Conservation (phyloP, 768 basidiomycete species). For the Pluteus cervinus region DNA sequence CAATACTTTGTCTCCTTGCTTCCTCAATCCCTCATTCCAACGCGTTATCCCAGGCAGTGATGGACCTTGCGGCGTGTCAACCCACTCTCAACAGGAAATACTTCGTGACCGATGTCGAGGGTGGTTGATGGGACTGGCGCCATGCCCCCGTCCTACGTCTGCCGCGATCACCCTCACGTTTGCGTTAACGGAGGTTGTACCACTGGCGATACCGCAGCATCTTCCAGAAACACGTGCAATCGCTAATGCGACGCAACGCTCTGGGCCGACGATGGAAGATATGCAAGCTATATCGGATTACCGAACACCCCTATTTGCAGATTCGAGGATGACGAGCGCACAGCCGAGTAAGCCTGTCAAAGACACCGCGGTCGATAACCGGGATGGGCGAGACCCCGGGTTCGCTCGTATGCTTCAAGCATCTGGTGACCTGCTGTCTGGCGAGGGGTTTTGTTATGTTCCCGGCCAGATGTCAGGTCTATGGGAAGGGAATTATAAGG, state of each 20-base stretch:
- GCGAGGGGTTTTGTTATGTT: constrained; percentile 20
- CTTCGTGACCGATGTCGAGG: no score
- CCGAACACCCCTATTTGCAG: constrained; percentile 46
- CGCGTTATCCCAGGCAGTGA: constrained; percentile 1
- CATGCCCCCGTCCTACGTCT: constrained; percentile 31
- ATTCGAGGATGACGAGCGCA: constrained; percentile 16
- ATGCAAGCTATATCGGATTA: constrained; percentile 34
- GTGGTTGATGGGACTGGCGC: no score
- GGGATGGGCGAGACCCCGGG: no score
- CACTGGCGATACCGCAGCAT: constrained; percentile 41
- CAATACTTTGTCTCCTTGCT: constrained; percentile 3
- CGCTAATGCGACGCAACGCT: constrained; percentile 35
- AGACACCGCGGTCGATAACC: constrained; percentile 2
- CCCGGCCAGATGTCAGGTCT: constrained; percentile 46
- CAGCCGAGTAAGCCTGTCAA: background rate
- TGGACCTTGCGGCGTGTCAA: background rate
- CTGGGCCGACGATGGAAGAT: constrained; percentile 52
- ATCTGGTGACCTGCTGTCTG: background rate
- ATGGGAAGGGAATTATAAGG: constrained; percentile 62
- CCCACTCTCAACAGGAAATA: no score
- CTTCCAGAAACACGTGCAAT: constrained; percentile 42
- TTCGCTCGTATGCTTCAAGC: constrained; percentile 11
- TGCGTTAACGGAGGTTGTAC: constrained; percentile 40
- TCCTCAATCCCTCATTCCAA: constrained; percentile 1
- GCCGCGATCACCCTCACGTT: constrained; percentile 49